phyloP scores from a whole-genome alignment of 345 rosid species.

The Pugionium cornutum region DNA sequence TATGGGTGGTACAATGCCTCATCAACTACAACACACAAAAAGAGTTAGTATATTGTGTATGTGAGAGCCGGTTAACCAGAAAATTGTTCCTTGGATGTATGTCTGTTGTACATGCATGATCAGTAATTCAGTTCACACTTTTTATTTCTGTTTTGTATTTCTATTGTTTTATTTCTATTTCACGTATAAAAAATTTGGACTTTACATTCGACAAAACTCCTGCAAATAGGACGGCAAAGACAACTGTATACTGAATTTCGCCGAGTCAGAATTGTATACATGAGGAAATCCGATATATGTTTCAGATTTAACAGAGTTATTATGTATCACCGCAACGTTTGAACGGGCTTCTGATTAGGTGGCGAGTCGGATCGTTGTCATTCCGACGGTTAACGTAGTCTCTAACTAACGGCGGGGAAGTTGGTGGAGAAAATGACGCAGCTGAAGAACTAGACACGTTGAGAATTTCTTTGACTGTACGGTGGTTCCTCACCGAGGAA shows the following conservation, averaged over 20 bases:
- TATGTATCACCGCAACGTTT: conserved; percentile 35
- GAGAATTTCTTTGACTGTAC: conserved; percentile 89
- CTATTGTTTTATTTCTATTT: no score
- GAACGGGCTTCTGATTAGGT: conserved; percentile 34
- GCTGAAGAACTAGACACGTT: conserved; percentile 68
- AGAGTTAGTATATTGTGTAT: no score
- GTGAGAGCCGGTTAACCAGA: no score
- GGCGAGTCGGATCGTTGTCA: conserved; percentile 20
- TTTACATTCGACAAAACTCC: no score
- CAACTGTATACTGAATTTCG: conserved; percentile 27
- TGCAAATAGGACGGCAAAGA: no score
- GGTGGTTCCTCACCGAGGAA: conserved; percentile 50
- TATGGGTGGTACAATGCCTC: no score
- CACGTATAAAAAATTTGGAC: no score
- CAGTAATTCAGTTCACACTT: no score
- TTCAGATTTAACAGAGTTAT: conserved; percentile 33
- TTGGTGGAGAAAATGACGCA: conserved; percentile 50
- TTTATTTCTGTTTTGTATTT: no score
- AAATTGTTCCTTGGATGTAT: no score
- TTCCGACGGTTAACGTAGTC: conserved; percentile 12
- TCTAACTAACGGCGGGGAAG: conserved; percentile 39
- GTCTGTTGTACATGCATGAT: no score
- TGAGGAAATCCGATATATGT: conserved; percentile 31
- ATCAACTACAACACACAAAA: no score
- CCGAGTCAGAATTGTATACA: conserved; percentile 37